These are phyloP conservation scores for Hypoxylon cercidicola DNA, from an alignment of 495 filamentous ascomycete genomes.

Conservation along the genomic window DNA sequence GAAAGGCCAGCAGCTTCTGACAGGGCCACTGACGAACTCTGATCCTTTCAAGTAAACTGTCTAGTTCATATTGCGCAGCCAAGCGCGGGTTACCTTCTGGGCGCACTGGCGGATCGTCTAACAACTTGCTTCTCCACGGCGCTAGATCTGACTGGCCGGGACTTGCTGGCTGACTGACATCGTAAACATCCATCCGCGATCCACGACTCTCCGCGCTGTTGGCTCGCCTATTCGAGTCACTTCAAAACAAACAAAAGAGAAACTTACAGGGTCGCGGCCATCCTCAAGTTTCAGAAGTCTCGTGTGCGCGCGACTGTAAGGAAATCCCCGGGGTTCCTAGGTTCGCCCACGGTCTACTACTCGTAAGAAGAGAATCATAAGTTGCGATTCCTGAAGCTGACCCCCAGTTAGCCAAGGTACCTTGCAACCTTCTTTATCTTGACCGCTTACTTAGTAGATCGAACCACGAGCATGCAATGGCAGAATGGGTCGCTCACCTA, in stretches of 20 bases:
- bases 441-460: constrained; percentile 46
- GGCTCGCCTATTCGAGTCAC: constrained; percentile 43
- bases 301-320: constrained; percentile 10
- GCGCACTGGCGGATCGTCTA: constrained; percentile 47
- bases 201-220: constrained; percentile 31
- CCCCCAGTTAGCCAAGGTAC: background rate
- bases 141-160: constrained; percentile 42
- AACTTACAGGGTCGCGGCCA: constrained; percentile 35
- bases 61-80: constrained; percentile 40
- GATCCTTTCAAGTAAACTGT: constrained; percentile 47
- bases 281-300: constrained; percentile 35
- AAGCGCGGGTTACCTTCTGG: constrained; percentile 44
- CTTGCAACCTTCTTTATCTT: constrained; percentile 35
- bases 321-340: constrained; percentile 6
- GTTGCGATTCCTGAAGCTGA: background rate
- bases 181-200: constrained; percentile 29
- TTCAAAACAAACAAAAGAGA: constrained; percentile 45
- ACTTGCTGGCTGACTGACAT: constrained; percentile 17
- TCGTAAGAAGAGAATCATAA: no score
- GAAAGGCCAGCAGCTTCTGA: constrained; percentile 43
- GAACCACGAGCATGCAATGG: constrained; percentile 34
- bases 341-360: no score
- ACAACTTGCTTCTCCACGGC: constrained; percentile 49
- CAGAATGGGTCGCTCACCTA: constrained; percentile 33
- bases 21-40: constrained; percentile 35